These are phyloP conservation scores for Penicillium tannophilum DNA, from an alignment of 495 filamentous ascomycete species.

Conservation along the genomic window DNA sequence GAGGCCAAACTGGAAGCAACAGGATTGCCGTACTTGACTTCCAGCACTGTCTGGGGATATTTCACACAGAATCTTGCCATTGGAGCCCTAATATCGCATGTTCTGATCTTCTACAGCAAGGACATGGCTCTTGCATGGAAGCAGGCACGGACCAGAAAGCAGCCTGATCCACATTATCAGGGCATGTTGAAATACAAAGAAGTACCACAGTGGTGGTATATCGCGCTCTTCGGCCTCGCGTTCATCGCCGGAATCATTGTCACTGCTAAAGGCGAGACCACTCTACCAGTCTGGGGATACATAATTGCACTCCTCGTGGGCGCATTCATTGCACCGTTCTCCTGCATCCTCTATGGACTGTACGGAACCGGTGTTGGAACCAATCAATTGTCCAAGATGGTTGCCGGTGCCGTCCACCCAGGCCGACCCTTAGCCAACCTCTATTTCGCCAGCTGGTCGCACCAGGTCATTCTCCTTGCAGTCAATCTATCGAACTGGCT, in stretches of 20 bases:
- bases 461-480: conserved; percentile 29
- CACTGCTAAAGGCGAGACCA: conserved; percentile 47
- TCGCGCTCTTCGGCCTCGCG: conserved; percentile 26
- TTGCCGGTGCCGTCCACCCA: conserved; percentile 36
- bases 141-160: conserved; percentile 20
- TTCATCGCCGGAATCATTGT: conserved; percentile 48
- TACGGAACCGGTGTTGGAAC: conserved; percentile 35
- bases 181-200: conserved; percentile 51
- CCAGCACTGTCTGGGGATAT: conserved; percentile 22
- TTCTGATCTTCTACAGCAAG: conserved; percentile 31
- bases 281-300: conserved; percentile 57
- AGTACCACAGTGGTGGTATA: conserved; percentile 45
- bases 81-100: conserved; percentile 32
- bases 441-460: conserved; percentile 42
- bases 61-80: conserved; percentile 19
- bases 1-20: conserved; percentile 25
- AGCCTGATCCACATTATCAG: conserved; percentile 48
- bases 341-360: conserved; percentile 27
- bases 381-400: conserved; percentile 36
- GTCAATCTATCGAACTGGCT: conserved; percentile 36
- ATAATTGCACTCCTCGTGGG: conserved; percentile 42
- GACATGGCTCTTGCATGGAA: conserved; percentile 31
- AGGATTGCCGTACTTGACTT: conserved; percentile 29
- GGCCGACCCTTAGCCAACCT: conserved; percentile 43
- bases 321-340: conserved; percentile 30